These are phyloP conservation scores for Malus hybrid DNA, from an alignment of 331 rosid genomes.

Conservation along the genomic window DNA sequence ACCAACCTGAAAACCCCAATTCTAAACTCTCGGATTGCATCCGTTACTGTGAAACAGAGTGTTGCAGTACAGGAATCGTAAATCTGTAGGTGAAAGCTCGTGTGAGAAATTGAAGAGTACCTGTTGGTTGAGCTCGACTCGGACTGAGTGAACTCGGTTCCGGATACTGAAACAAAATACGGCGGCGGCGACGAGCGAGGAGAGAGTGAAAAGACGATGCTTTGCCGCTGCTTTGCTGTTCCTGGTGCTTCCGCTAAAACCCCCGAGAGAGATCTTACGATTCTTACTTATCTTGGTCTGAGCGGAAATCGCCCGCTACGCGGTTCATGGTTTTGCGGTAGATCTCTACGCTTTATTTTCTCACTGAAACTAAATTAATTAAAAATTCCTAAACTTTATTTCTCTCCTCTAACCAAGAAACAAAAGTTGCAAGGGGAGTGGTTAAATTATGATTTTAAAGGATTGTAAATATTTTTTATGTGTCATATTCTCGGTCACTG, in stretches of 20 bases:
- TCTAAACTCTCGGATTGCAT: background rate
- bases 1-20: background rate
- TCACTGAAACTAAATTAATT: too few relatives aligned
- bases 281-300: background rate
- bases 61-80: background rate
- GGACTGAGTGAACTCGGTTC: background rate
- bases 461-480: too few relatives aligned
- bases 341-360: background rate
- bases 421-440: too few relatives aligned
- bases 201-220: background rate
- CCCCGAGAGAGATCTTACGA: background rate
- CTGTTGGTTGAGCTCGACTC: slow-evolving; percentile 5
- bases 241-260: background rate
- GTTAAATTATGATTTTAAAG: too few relatives aligned
- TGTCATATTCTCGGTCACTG: too few relatives aligned
- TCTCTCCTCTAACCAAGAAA: too few relatives aligned
- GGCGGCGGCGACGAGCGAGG: background rate
- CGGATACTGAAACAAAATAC: background rate
- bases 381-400: too few relatives aligned
- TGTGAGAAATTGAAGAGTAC: background rate
- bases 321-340: background rate
- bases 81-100: background rate
- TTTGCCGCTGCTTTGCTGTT: background rate
- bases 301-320: background rate
- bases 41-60: background rate